Evolutionary conservation across 208 protist genomes (phyloP).

Genomic region (Leishmania tropica): DNA sequence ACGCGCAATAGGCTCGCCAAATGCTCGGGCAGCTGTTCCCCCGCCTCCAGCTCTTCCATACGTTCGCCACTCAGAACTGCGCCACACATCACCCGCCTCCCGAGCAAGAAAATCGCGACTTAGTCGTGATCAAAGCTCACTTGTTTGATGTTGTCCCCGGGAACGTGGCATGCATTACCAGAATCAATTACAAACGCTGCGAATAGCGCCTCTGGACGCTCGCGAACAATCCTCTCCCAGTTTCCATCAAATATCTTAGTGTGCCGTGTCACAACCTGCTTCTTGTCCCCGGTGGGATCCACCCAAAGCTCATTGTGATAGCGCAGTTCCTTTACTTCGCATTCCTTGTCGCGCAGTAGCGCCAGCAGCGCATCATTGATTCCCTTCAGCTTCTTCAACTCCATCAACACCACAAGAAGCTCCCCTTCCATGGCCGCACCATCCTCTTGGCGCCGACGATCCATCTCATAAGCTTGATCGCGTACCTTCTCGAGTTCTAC

Average conservation of each 20-base stretch:
- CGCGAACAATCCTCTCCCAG: slow-evolving; percentile 45
- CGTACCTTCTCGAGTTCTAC: slow-evolving; percentile 12
- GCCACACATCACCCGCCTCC: background rate
- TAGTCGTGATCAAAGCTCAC: slow-evolving; percentile 49
- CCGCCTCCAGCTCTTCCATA: background rate
- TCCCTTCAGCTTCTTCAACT: slow-evolving; percentile 18
- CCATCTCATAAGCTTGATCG: background rate
- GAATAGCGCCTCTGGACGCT: slow-evolving; percentile 57
- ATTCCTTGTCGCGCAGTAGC: slow-evolving; percentile 34
- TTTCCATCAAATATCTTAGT: slow-evolving; percentile 67
- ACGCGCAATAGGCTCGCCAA: background rate
- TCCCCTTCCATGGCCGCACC: background rate
- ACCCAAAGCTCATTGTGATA: slow-evolving; percentile 36
- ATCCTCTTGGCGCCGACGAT: background rate
- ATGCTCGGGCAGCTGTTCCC: background rate
- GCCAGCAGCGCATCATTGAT: slow-evolving; percentile 30
- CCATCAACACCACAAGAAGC: background rate
- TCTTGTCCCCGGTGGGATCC: slow-evolving; percentile 28
- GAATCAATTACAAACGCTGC: slow-evolving; percentile 64
- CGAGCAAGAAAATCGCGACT: background rate
- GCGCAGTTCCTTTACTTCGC: slow-evolving; percentile 40
- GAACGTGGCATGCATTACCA: slow-evolving; percentile 65
- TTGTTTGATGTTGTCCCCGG: slow-evolving; percentile 50
- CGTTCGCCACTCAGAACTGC: background rate
- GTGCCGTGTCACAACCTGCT: slow-evolving; percentile 48